Percentiles rank a stretch among this genome's conserved stretches.
These are phyloP conservation scores for Colletotrichum camelliae DNA, from an alignment of 2,329 filamentous ascomycete genomes.

Conservation along the genomic window DNA sequence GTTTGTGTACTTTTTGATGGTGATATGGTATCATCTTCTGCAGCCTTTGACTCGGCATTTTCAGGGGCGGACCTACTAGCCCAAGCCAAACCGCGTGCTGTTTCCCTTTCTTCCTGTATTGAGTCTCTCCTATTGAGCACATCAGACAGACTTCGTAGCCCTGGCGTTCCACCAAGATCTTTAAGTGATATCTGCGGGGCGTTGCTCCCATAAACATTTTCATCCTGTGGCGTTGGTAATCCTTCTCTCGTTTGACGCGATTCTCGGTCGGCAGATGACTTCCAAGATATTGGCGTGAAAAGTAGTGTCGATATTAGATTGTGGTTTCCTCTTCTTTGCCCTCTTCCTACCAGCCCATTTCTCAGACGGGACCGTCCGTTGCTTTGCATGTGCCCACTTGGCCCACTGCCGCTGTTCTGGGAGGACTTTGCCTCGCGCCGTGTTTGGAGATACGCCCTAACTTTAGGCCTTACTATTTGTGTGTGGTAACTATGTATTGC, in stretches of 20 bases:
- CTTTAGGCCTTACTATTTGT: not conserved
- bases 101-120: not conserved
- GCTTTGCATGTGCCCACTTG: not conserved
- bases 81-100: not conserved
- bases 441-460: not conserved
- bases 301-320: not conserved
- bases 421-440: not conserved
- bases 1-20: not conserved
- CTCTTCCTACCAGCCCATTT: not conserved
- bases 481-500: not conserved
- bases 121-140: not conserved
- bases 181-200: not conserved
- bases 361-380: not conserved
- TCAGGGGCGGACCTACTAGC: not conserved
- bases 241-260: not conserved
- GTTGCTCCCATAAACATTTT: not conserved
- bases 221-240: not conserved
- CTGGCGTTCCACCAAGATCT: not conserved
- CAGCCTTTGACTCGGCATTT: not conserved
- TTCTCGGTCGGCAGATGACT: not conserved
- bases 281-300: not conserved
- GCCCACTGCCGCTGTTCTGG: not conserved
- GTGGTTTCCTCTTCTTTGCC: not conserved
- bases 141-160: not conserved
- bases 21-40: not conserved